Base-by-base conservation (phyloP, 306 rosid species). In the Vigna angularis region DNA sequence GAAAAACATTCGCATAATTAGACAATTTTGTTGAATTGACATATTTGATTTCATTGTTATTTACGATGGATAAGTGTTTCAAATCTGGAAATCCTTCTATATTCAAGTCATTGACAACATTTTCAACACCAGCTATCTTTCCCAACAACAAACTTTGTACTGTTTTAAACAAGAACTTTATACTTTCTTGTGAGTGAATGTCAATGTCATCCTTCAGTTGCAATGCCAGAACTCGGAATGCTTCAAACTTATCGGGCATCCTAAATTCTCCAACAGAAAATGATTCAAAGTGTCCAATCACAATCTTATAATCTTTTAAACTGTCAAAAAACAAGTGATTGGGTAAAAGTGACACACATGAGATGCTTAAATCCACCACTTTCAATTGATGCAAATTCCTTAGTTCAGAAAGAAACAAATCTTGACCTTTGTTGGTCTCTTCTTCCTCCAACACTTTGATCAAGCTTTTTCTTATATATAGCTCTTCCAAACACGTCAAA, bases 131-230 rank as follows among this genome's bases (percentile, higher is more conserved):
- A 17, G 52, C 61, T 8, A 56, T 18, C 52, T 76, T 83, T 53
- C 80, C 82, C 55, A 87, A 12, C 6, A 68, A 67, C 75, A 87
- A 74, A 17, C 12, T 68, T 72, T 87, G 74, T 71, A 63, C 81
- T 17, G 40, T 74, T 28, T 77, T 67, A 2, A 87, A 73, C 40
- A 85, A 13, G 15, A 40, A 74, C 49, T 73, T 66, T 5, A 85
- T 26, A 18, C 76, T 75, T 9, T 57, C 17, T 5, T 64, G 59
- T 6, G 47, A 69, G 48, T 80, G 75, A 49, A 52, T 34, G 0
- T 40, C 1, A 3, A 3, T 22, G 56, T 44, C 26, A 20, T 26
- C 16, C 1, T 79, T 18, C 8, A 87, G 61, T 52, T 70, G 12
- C 17, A 70, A 36, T 18, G 62, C 75, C 18, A 70, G 51, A 70